Percentiles rank a stretch among this genome's conserved stretches.
These are phyloP conservation scores for Marsdenia floribunda DNA, from an alignment of 257 asterid species.

Conservation along the genomic window DNA sequence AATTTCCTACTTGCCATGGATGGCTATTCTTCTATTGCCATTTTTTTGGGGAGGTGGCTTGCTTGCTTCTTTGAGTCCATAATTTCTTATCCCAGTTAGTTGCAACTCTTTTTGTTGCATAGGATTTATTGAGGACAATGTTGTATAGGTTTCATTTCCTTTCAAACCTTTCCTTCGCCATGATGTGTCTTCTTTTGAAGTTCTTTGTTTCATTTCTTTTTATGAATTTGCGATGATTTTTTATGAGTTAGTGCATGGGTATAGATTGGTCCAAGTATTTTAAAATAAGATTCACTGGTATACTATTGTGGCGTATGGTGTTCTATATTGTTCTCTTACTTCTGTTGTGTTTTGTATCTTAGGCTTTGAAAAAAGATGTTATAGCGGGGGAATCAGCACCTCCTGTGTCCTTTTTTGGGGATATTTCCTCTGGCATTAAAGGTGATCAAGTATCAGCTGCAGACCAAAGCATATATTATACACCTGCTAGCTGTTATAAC, in stretches of 20 bases:
- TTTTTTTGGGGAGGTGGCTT: background rate
- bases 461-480: slow-evolving; percentile 49
- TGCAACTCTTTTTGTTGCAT: background rate
- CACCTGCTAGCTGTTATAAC: slow-evolving; percentile 50
- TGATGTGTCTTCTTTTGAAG: background rate
- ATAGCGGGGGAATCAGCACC: slow-evolving; percentile 29
- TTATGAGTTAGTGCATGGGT: background rate
- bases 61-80: background rate
- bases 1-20: background rate
- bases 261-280: background rate
- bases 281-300: too few species aligned
- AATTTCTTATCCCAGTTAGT: background rate
- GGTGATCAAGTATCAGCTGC: slow-evolving; percentile 37
- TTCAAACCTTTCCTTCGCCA: background rate
- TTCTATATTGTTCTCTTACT: background rate
- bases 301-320: too few species aligned
- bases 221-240: background rate
- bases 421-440: slow-evolving; percentile 30
- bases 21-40: background rate
- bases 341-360: background rate
- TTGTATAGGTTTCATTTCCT: background rate
- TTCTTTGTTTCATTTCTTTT: background rate
- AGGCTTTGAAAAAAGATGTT: slow-evolving; percentile 47
- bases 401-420: slow-evolving; percentile 30
- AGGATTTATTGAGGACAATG: background rate